Conservation (phyloP, 257 asterid species). For the Solanum clarkiae region DNA sequence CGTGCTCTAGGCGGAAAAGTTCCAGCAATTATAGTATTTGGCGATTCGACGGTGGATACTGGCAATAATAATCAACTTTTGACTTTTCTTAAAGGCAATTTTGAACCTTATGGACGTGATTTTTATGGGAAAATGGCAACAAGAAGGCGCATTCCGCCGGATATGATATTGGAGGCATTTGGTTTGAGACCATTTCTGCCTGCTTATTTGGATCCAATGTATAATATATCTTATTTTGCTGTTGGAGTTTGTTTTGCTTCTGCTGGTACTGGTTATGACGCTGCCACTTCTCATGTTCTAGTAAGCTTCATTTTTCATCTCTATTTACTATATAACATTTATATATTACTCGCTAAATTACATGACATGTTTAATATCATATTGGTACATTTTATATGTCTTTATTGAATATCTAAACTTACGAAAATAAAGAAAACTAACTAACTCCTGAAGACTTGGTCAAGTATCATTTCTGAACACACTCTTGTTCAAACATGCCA, state of each 20-base stretch:
- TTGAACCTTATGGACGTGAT: constrained; percentile 85
- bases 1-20: constrained; percentile 13
- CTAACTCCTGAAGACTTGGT: too few relatives aligned
- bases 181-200: constrained; percentile 83
- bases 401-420: too few relatives aligned
- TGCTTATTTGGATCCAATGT: constrained; percentile 71
- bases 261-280: constrained; percentile 86
- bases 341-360: too few relatives aligned
- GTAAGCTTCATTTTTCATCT: constrained; percentile 25
- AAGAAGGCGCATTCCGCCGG: constrained; percentile 61
- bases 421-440: too few relatives aligned
- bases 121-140: constrained; percentile 52
- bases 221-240: constrained; percentile 56
- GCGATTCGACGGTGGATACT: constrained; percentile 85
- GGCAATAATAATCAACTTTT: constrained; percentile 78
- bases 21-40: constrained; percentile 83
- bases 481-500: too few relatives aligned
- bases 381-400: too few relatives aligned
- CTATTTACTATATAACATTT: too few relatives aligned
- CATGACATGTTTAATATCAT: too few relatives aligned
- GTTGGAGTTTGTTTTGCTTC: constrained; percentile 89
- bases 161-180: constrained; percentile 62
- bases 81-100: constrained; percentile 68
- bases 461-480: too few relatives aligned
- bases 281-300: constrained; percentile 56